Evolutionary conservation across 495 filamentous ascomycete genomes (phyloP), one percentile per base, ranked within the genome.

Genomic region (Hypomontagnella monticulosa): DNA sequence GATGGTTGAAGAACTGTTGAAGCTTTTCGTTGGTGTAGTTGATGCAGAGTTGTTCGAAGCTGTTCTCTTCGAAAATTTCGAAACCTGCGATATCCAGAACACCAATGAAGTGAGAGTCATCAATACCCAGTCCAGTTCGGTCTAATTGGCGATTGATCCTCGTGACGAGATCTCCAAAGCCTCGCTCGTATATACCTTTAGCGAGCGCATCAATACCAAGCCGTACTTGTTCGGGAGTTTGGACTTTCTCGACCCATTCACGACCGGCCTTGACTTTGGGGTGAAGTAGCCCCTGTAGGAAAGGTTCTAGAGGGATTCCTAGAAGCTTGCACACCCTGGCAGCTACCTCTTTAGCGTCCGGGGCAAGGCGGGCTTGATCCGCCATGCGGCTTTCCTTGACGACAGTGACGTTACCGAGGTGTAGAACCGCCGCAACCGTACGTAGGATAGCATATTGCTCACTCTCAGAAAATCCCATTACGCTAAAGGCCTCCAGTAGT

Each of bases 11-110:
- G 75, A 98, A 99, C 66, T 99, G 96, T 73, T 99, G 96, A 4
- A 99, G 86, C 75, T 97, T 99, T 74, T 99, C 96, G 75, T 99
- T 99, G 57, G 96, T 98, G 78, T 98, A 99, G 73, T 99, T 99
- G 81, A 99, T 99, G 79, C 96, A 98, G 4, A 99, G 86, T 74
- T 99, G 96, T 76, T 99, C 96, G 68, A 99, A 99, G 80, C 93
- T 96, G 75, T 99, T 99, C 61, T 92, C 85, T 66, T 99, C 91
- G 71, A 99, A 99, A 51, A 99, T 99, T 66, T 99, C 96, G 72
- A 99, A 99, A 34, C 96, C 96, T 57, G 96, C 96, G 79, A 99
- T 98, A 87, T 99, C 96, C 38, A 99, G 87, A 2, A 99, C 96
- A 32, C 96, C 96, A 66, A 99, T 98, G 73, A 99, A 99, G 60